Evolutionary conservation across 2,329 filamentous ascomycete genomes (phyloP).

Genomic region (Talaromyces sp.): DNA sequence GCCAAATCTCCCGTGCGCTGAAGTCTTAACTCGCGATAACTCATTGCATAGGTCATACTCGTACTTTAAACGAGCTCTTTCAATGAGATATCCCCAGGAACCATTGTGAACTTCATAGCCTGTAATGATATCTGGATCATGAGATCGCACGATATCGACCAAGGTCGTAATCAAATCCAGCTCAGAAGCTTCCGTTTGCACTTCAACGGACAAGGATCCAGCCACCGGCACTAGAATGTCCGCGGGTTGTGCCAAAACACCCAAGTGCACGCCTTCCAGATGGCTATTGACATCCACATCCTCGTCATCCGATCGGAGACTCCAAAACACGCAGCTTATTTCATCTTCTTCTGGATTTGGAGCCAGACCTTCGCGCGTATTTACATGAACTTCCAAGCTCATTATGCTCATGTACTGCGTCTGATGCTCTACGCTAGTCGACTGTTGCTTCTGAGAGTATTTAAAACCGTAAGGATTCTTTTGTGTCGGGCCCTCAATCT

Average conservation of each 20-base stretch:
- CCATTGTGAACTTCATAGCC: conserved; percentile 91
- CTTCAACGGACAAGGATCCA: conserved; percentile 57
- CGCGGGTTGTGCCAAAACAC: conserved; percentile 67
- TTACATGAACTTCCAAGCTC: conserved; percentile 89
- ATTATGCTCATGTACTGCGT: conserved; percentile 94
- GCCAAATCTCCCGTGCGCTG: conserved; percentile 76
- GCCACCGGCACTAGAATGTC: conserved; percentile 57
- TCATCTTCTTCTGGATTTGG: conserved; percentile 90
- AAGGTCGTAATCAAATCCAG: conserved; percentile 80
- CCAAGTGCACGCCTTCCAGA: conserved; percentile 54
- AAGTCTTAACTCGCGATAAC: conserved; percentile 78
- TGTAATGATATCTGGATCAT: conserved; percentile 88
- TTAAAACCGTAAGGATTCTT: conserved; percentile 77
- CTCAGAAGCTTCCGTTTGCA: conserved; percentile 72
- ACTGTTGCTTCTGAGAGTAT: conserved; percentile 70
- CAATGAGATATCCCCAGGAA: conserved; percentile 94
- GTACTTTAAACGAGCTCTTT: conserved; percentile 78
- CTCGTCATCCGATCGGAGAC: conserved; percentile 69
- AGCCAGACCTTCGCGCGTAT: conserved; percentile 71
- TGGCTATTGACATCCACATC: conserved; percentile 47
- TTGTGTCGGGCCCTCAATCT: conserved; percentile 85
- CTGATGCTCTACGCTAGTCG: conserved; percentile 74
- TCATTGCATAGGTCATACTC: conserved; percentile 89
- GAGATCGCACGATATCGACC: conserved; percentile 73
- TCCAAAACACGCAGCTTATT: conserved; percentile 86